Evolutionary conservation across 345 rosid genomes (phyloP), one percentile per base, ranked within the genome.

Genomic region (Eucalyptus viminalis): DNA sequence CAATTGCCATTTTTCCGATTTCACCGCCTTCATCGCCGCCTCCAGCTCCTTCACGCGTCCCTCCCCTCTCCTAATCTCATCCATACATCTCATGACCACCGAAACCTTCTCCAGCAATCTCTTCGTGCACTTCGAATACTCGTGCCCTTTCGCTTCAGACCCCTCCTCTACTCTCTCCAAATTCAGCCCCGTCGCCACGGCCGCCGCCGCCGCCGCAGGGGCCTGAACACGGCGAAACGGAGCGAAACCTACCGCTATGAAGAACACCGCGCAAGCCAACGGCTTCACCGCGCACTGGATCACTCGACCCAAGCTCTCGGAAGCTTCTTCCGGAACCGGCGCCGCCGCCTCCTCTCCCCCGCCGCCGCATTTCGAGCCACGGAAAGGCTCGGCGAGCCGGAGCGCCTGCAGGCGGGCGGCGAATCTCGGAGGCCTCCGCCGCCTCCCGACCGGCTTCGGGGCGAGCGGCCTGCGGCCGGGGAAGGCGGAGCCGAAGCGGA

Each of bases 51-150:
- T 86, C 83, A 86, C 88, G 72, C 92, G 92, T 88, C 92, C 97
- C 88, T 92, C 91, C 86, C 95, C 96, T 88, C 88, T 93, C 92
- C 94, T 95, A 12, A 92, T 95, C 89, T 92, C 95, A 90, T 95
- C 96, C 88, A 95, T 86, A 80, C 91, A 88, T 91, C 91, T 95
- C 90, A 96, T 88, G 80, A 96, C 51, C 92, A 89, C 83, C 11
- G 96, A 95, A 67, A 96, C 99, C 19, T 80, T 94, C 93, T 93
- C 93, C 88, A 96, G 90, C 93, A 97, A 87, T 80, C 91, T 95
- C 89, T 90, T 93, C 29, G 99, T 95, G 89, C 87, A 93, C 47
- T 89, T 91, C 37, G 94, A 92, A 89, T 92, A 96, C 89, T 91
- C 95, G 88, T 93, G 96, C 91, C 92, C 94, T 89, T 93, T 86